A percentile compares a stretch with the other conserved stretches of the same genome.
These are phyloP conservation scores for Sedum album DNA, from an alignment of 164 flowering plant species.

Conservation along the genomic window DNA sequence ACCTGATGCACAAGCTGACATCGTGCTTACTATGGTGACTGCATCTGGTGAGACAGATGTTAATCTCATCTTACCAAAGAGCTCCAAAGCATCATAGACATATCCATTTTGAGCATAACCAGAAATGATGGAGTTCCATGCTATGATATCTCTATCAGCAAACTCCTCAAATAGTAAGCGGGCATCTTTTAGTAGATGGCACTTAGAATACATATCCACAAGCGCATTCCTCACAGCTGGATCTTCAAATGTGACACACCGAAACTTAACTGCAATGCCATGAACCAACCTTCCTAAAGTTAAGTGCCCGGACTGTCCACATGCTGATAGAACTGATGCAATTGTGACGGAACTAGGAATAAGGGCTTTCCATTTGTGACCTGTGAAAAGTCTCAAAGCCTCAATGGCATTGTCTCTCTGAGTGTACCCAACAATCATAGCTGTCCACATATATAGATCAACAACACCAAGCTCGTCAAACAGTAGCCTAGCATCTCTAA, in stretches of 20 bases:
- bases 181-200: conserved; percentile 40
- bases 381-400: conserved; percentile 45
- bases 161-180: conserved; percentile 31
- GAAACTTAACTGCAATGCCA: conserved; percentile 38
- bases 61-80: conserved; percentile 45
- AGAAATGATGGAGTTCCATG: conserved; percentile 74
- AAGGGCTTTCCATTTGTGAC: conserved; percentile 29
- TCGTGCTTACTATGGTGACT: conserved; percentile 44
- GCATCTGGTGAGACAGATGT: conserved; percentile 38
- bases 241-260: conserved; percentile 25
- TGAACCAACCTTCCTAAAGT: conserved; percentile 43
- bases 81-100: conserved; percentile 33
- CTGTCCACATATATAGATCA: conserved; percentile 72
- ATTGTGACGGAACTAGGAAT: conserved; percentile 48
- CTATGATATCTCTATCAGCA: conserved; percentile 28
- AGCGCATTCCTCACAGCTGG: conserved; percentile 47
- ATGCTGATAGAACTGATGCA: conserved; percentile 55
- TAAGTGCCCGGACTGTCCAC: conserved; percentile 32
- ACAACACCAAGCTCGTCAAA: conserved; percentile 25
- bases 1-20: conserved; percentile 49
- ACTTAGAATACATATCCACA: conserved; percentile 67
- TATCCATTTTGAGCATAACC: conserved; percentile 49
- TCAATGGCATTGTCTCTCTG: conserved; percentile 34
- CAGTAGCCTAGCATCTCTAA: conserved; percentile 11
- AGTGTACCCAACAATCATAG: conserved; percentile 74